Conservation (phyloP, 2,329 filamentous ascomycete species). For the Trichoderma oligosporum region DNA sequence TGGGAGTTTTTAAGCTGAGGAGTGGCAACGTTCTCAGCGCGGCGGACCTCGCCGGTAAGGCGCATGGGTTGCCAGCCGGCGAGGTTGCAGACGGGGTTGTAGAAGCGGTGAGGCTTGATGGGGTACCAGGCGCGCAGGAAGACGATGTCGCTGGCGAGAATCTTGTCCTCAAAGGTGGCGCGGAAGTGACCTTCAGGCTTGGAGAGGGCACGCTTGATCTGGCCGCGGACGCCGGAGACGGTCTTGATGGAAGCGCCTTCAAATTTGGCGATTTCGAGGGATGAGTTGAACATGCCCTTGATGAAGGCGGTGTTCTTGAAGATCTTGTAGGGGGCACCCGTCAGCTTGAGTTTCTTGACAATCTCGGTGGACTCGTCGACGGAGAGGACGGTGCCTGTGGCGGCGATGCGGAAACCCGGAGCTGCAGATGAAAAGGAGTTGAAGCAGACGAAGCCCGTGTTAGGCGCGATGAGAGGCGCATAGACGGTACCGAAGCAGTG, state of each 20-base stretch:
- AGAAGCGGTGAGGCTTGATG: slow-evolving; percentile 90
- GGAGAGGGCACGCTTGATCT: slow-evolving; percentile 91
- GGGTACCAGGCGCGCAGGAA: slow-evolving; percentile 97
- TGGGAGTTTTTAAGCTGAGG: slow-evolving; percentile 79
- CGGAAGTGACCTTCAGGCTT: slow-evolving; percentile 95
- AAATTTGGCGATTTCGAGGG: slow-evolving; percentile 95
- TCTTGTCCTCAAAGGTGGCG: slow-evolving; percentile 97
- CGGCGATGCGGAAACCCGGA: slow-evolving; percentile 88
- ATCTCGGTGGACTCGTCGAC: slow-evolving; percentile 97
- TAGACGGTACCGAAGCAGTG: slow-evolving; percentile 97
- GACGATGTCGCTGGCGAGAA: slow-evolving; percentile 92
- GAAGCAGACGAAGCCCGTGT: slow-evolving; percentile 92
- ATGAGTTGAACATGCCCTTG: slow-evolving; percentile 94
- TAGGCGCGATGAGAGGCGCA: slow-evolving; percentile 89
- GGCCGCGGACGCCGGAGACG: slow-evolving; percentile 89
- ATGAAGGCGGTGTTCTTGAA: slow-evolving; percentile 99
- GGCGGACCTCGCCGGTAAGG: slow-evolving; percentile 85
- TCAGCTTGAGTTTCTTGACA: slow-evolving; percentile 98
- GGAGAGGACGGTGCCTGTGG: slow-evolving; percentile 86
- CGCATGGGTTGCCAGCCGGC: slow-evolving; percentile 93
- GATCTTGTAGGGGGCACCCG: slow-evolving; percentile 90
- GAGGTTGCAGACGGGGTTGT: slow-evolving; percentile 92
- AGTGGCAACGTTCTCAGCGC: slow-evolving; percentile 68
- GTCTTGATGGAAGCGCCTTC: slow-evolving; percentile 95
- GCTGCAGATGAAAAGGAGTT: slow-evolving; percentile 82